Evolutionary conservation across 306 rosid genomes (phyloP), one percentile per base, ranked within the genome.

Genomic region (Malus fusca): DNA sequence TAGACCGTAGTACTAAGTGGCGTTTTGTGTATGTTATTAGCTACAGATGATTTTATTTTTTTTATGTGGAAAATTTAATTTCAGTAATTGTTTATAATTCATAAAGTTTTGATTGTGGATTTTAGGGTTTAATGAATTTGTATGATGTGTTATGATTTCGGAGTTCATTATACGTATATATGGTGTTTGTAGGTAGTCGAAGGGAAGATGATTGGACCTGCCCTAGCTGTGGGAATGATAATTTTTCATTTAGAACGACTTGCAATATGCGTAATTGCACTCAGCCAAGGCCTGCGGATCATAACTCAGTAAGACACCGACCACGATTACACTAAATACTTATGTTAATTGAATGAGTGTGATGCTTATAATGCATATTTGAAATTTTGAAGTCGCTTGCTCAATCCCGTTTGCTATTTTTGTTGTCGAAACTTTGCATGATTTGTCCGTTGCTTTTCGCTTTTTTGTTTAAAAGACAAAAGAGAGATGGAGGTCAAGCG

Each of bases 151-250:
- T 72, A 40, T 58, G 56, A 17, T 73, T 48, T 73, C 43, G 42
- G 40, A 42, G 42, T 33, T 73, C 37, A 23, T 17, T 37, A 19
- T 40, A 17, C 4, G n/a, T 37, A 22, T 60, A 66, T 72, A 18
- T 43, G 63, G 73, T 82, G 72, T 77, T 81, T 89, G 73, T 77
- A 96, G 99, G 99, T 73, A 89, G 97, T 84, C 92, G 98, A 11
- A 89, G 99, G 87, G 99, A 96, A 82, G 99, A 96, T 82, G 99
- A 96, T 75, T 96, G 99, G 99, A 96, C 97, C 11, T 96, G 99
- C 75, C 96, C 98, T 68, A 92, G 97, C 74, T 96, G 99, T 80
- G 98, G 98, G 51, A 96, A 96, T 84, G 99, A 92, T 83, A 96
- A 96, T 80, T 96, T 96, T 79, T 96, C 99, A 14, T 96, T 96